phyloP scores from a whole-genome alignment of 1,284 basidiomycete species.

The Porodaedalea pini region DNA sequence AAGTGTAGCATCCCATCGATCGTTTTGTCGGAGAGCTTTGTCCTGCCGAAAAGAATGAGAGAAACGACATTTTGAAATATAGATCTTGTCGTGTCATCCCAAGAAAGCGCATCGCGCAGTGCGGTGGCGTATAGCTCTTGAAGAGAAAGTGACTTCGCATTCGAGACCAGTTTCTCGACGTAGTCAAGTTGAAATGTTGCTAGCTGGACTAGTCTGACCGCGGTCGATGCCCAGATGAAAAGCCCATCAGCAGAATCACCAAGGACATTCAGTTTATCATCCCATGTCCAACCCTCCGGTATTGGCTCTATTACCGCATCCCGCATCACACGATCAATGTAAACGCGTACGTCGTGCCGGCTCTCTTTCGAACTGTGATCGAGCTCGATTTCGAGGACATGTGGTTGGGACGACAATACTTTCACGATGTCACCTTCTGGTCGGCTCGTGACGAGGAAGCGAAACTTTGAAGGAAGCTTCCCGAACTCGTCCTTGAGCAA shows the following conservation, averaged over 20 bases:
- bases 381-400: neutral
- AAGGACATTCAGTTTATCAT: slow-evolving; percentile 2
- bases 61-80: neutral
- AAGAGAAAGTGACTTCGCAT: neutral
- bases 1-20: neutral
- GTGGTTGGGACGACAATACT: neutral
- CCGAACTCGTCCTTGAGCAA: slow-evolving; percentile 25
- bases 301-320: neutral
- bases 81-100: neutral
- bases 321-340: neutral
- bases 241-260: neutral
- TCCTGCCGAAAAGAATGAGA: neutral
- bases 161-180: neutral
- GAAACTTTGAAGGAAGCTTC: neutral
- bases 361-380: neutral
- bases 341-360: neutral
- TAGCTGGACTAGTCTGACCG: neutral
- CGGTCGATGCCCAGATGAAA: slow-evolving; percentile 11
- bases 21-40: neutral
- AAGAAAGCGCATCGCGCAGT: neutral
- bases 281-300: neutral
- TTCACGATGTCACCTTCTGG: slow-evolving; percentile 1
- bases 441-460: slow-evolving; percentile 8
- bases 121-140: neutral
- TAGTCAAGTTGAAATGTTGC: neutral